Conservation (phyloP, 306 rosid species). For the Quillaja saponaria region DNA sequence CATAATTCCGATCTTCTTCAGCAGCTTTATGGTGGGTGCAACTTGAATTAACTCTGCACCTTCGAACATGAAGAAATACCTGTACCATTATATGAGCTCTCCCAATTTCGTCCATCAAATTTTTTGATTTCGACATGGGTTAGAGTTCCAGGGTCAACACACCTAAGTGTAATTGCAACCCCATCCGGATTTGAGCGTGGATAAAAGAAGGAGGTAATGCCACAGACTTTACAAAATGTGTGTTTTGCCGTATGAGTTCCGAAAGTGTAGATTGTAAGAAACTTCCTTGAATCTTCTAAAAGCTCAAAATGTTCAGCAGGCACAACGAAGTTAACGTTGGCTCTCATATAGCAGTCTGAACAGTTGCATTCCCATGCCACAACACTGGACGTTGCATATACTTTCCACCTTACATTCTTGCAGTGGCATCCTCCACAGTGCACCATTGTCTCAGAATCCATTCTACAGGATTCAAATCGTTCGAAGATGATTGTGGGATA, state of each 20-base stretch:
- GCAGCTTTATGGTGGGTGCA: too few species aligned
- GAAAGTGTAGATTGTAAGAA: conserved; percentile 70
- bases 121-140: conserved; percentile 50
- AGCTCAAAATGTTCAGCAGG: conserved; percentile 65
- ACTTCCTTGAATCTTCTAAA: conserved; percentile 59
- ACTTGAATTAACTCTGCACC: conserved; percentile 32
- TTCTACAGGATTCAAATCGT: conserved; percentile 31
- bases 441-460: conserved; percentile 58
- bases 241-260: conserved; percentile 84
- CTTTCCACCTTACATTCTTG: conserved; percentile 76
- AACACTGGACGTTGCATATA: conserved; percentile 52
- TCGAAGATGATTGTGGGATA: neutral
- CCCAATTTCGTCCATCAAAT: conserved; percentile 79
- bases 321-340: conserved; percentile 56
- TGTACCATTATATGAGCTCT: conserved; percentile 27
- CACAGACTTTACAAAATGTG: conserved; percentile 78
- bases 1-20: too few species aligned
- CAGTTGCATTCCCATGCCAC: conserved; percentile 85
- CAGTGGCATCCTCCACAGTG: conserved; percentile 92
- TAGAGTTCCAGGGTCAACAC: conserved; percentile 84
- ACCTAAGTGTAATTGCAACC: conserved; percentile 61
- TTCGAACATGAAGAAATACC: conserved; percentile 55
- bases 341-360: conserved; percentile 77
- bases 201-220: conserved; percentile 77
- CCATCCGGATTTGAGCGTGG: conserved; percentile 95